A percentile compares a stretch with the other conserved stretches of the same genome.
These are phyloP conservation scores for Nicotiana undulata DNA, from an alignment of 257 asterid genomes.

Conservation along the genomic window DNA sequence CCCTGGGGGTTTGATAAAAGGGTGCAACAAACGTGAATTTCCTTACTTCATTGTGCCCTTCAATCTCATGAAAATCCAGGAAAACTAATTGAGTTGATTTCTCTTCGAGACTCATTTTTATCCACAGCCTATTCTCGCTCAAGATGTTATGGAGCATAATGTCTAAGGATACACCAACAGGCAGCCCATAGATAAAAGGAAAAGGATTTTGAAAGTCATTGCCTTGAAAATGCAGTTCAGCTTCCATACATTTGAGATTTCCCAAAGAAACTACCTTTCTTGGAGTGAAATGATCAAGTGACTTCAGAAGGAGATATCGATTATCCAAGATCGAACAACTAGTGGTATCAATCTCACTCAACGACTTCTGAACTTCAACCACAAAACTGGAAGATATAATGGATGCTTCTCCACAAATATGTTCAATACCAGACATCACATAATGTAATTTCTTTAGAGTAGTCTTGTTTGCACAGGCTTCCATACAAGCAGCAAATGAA, in stretches of 20 bases:
- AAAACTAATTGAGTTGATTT: slow-evolving; percentile 47
- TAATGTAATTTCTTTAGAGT: slow-evolving; percentile 27
- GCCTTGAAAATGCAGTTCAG: slow-evolving; percentile 33
- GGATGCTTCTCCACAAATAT: slow-evolving; percentile 36
- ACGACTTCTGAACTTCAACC: slow-evolving; percentile 36
- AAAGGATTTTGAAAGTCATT: slow-evolving; percentile 52
- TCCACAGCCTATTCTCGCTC: slow-evolving; percentile 51
- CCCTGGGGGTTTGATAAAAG: slow-evolving; percentile 42
- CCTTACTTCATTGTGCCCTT: slow-evolving; percentile 33
- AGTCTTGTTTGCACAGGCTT: slow-evolving; percentile 18
- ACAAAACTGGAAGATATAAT: slow-evolving; percentile 38
- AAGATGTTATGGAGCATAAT: slow-evolving; percentile 41
- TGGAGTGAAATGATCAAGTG: slow-evolving; percentile 43
- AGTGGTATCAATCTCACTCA: slow-evolving; percentile 22
- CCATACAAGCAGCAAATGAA: slow-evolving; percentile 91
- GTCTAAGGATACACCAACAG: slow-evolving; percentile 64
- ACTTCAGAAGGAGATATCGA: slow-evolving; percentile 31
- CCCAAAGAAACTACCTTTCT: slow-evolving; percentile 29
- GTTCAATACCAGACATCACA: slow-evolving; percentile 32
- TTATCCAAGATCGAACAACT: slow-evolving; percentile 22
- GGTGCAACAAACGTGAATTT: slow-evolving; percentile 49
- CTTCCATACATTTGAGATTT: slow-evolving; percentile 34
- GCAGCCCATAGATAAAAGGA: slow-evolving; percentile 57
- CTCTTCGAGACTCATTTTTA: slow-evolving; percentile 39
- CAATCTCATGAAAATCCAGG: slow-evolving; percentile 45